These are phyloP conservation scores for Taxillus chinensis DNA, from an alignment of 164 flowering plant species.

Conservation along the genomic window DNA sequence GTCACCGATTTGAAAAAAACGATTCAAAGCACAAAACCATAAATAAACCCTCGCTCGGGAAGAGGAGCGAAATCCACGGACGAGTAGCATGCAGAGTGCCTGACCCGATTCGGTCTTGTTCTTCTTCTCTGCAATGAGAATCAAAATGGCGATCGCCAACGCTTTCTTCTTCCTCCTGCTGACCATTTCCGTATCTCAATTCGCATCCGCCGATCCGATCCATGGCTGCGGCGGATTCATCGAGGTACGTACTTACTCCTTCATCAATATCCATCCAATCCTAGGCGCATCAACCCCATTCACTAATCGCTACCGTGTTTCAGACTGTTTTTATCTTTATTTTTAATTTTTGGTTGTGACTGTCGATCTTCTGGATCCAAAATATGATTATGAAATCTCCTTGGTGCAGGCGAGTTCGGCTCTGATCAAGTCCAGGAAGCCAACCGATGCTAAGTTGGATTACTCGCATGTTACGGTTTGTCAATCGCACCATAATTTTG, in stretches of 20 bases:
- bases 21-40: too few relatives aligned
- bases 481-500: background rate
- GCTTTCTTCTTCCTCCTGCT: conserved; percentile 8
- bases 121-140: background rate
- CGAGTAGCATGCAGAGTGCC: background rate
- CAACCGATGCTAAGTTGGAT: conserved; percentile 69
- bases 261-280: background rate
- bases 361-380: too few relatives aligned
- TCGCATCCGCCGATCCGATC: conserved; percentile 42
- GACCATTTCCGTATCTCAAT: conserved; percentile 16
- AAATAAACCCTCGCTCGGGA: background rate
- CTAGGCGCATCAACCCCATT: background rate
- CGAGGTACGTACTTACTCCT: conserved; percentile 42
- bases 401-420: conserved; percentile 62
- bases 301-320: background rate
- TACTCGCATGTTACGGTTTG: conserved; percentile 90
- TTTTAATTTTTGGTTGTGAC: too few relatives aligned
- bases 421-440: conserved; percentile 75
- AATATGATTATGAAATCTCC: too few relatives aligned
- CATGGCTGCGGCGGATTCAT: conserved; percentile 97
- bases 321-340: too few relatives aligned
- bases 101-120: background rate
- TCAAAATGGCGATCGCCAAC: conserved; percentile 20
- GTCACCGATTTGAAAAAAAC: too few relatives aligned
- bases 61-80: background rate